Evolutionary conservation across 305 asterid species (phyloP).

Genomic region (Fraxinus velutina): DNA sequence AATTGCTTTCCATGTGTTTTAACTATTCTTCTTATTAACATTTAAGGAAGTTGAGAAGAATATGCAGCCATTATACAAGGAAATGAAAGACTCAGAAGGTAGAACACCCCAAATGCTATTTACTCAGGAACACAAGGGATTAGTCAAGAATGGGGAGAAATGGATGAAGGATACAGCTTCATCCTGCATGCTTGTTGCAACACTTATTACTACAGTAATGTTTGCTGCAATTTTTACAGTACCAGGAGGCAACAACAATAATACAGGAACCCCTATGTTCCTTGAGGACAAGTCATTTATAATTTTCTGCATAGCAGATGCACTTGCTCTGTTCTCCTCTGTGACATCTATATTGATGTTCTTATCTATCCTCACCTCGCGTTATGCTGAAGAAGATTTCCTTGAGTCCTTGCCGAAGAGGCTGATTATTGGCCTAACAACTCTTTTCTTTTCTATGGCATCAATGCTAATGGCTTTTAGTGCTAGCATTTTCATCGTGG

Average conservation of each 20-base stretch:
- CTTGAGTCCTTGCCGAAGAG: constrained; percentile 9
- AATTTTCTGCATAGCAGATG: not conserved
- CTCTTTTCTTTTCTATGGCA: constrained; percentile 22
- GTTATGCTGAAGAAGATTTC: constrained; percentile 40
- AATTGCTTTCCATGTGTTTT: not conserved
- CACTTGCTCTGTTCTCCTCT: constrained; percentile 30
- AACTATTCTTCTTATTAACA: not conserved
- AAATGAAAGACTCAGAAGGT: not conserved
- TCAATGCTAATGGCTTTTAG: constrained; percentile 33
- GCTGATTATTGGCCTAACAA: constrained; percentile 30
- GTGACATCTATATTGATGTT: constrained; percentile 35
- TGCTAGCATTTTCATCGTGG: constrained; percentile 29
- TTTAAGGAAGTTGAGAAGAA: not conserved
- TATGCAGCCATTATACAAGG: not conserved
- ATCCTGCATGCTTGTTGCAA: constrained; percentile 40
- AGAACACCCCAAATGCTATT: constrained; percentile 30
- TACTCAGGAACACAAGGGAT: constrained; percentile 28
- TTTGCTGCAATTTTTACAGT: constrained; percentile 37
- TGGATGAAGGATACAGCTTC: constrained; percentile 11
- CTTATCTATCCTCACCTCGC: constrained; percentile 39
- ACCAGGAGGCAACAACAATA: constrained; percentile 34
- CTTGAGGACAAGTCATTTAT: constrained; percentile 19
- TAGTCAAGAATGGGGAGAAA: not conserved
- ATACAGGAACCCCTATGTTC: constrained; percentile 30
- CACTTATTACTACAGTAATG: constrained; percentile 36